phyloP scores from a whole-genome alignment of 495 filamentous ascomycete species.

The Astrothelium macrocarpum region DNA sequence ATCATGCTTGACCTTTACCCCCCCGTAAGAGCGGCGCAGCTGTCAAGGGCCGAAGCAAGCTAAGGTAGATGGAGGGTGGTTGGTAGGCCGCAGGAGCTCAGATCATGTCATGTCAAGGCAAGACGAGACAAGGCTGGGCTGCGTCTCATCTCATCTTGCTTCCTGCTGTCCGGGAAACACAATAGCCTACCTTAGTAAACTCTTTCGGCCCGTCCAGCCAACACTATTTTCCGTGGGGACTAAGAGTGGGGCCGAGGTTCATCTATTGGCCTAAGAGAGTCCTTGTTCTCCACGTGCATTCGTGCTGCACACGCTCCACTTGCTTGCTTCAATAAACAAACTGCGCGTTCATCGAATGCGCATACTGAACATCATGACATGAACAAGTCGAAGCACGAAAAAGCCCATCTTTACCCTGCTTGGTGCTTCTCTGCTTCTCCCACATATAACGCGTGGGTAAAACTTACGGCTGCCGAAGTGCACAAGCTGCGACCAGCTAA shows the following conservation, averaged over 20 bases:
- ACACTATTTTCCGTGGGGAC: no score
- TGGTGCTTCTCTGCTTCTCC: slow-evolving; percentile 79
- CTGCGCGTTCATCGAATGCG: background rate
- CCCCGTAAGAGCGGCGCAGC: background rate
- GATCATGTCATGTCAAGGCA: no score
- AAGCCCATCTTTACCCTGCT: slow-evolving; percentile 58
- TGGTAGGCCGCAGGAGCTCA: no score
- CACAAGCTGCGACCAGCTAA: slow-evolving; percentile 43
- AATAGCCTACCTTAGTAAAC: background rate
- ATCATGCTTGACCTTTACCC: background rate
- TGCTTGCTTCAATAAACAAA: background rate
- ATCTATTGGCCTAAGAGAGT: no score
- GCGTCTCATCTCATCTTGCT: background rate
- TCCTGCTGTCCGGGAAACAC: background rate
- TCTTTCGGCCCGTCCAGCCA: background rate
- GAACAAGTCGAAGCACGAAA: slow-evolving; percentile 29
- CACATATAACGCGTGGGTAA: slow-evolving; percentile 76
- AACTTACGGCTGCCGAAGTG: slow-evolving; percentile 62
- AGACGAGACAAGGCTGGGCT: background rate
- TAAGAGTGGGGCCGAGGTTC: no score
- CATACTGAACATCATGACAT: slow-evolving; percentile 38
- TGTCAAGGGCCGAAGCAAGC: background rate
- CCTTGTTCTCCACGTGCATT: background rate
- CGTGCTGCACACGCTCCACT: background rate
- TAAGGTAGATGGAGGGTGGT: no score